phyloP scores from a whole-genome alignment of 495 filamentous ascomycete species.

The Penicillium longicatenatum region DNA sequence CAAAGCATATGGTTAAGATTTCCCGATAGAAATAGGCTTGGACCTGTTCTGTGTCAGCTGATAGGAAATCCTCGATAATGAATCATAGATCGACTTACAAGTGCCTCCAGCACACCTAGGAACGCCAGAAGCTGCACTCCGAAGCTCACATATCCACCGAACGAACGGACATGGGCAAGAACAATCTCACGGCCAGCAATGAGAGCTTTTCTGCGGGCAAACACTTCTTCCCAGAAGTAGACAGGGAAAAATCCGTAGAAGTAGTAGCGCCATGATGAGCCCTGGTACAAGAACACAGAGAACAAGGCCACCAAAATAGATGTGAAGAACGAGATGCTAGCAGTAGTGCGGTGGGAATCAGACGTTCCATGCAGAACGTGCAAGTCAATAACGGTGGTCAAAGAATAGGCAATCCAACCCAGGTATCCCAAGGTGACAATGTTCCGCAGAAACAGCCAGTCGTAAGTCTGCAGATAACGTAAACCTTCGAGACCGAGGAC shows the following conservation, averaged over 20 bases:
- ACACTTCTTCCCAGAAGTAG: conserved; percentile 96
- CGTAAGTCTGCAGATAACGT: conserved; percentile 92
- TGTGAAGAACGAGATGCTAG: conserved; percentile 67
- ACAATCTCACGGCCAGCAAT: conserved; percentile 66
- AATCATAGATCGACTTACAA: conserved; percentile 59
- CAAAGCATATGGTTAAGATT: conserved; percentile 80
- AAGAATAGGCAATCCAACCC: conserved; percentile 94
- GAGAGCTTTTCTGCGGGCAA: conserved; percentile 72
- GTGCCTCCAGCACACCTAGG: conserved; percentile 72
- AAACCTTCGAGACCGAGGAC: conserved; percentile 78
- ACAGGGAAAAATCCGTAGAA: conserved; percentile 90
- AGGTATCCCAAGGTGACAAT: conserved; percentile 92
- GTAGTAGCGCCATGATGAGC: conserved; percentile 84
- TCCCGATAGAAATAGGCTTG: conserved; percentile 90
- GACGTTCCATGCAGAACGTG: conserved; percentile 79
- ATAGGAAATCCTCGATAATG: neutral
- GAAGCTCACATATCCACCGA: conserved; percentile 53
- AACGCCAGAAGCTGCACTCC: conserved; percentile 64
- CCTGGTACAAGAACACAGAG: conserved; percentile 75
- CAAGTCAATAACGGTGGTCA: conserved; percentile 87
- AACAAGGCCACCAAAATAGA: conserved; percentile 75
- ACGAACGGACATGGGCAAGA: conserved; percentile 65
- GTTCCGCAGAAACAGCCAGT: conserved; percentile 97
- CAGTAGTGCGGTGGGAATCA: conserved; percentile 62
- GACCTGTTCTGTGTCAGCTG: conserved; percentile 45